Conservation (phyloP, 805 yeast species). For the Wickerhamomyces hampshirensis region DNA sequence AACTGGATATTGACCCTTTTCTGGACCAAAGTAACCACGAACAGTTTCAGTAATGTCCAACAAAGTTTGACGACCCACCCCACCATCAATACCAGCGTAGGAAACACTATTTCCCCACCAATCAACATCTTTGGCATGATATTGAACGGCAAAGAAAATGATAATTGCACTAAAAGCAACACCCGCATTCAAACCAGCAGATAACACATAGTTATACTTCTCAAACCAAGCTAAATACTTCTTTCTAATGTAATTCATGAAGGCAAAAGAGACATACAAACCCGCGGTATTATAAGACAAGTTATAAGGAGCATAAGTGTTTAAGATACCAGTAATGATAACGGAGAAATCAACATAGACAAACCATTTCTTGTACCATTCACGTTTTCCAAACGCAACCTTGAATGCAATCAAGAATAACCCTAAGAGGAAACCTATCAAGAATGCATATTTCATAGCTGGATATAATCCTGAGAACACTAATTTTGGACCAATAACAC, state of each 20-base stretch:
- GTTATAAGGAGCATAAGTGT: constrained; percentile 46
- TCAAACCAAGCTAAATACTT: constrained; percentile 48
- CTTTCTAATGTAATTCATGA: constrained; percentile 38
- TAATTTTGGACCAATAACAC: constrained; percentile 50
- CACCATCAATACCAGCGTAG: constrained; percentile 13
- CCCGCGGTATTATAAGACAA: constrained; percentile 30
- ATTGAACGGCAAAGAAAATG: constrained; percentile 47
- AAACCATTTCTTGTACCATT: constrained; percentile 27
- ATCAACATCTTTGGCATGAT: constrained; percentile 33
- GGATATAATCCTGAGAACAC: constrained; percentile 56
- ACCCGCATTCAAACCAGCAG: constrained; percentile 55
- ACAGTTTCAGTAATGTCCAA: constrained; percentile 3
- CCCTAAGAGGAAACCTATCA: constrained; percentile 42
- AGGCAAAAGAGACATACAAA: constrained; percentile 30
- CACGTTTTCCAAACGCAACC: constrained; percentile 15
- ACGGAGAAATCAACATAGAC: constrained; percentile 51
- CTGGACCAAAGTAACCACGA: constrained; percentile 9
- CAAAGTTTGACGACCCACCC: constrained; percentile 11
- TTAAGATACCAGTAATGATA: constrained; percentile 43
- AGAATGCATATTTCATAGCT: constrained; percentile 55
- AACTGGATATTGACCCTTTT: constrained; percentile 5
- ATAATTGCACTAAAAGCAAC: constrained; percentile 48
- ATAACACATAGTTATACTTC: constrained; percentile 42
- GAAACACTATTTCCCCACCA: constrained; percentile 60
- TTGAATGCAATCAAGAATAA: constrained; percentile 27